Conservation (phyloP, 2,329 filamentous ascomycete species). For the Fusarium multiceps region DNA sequence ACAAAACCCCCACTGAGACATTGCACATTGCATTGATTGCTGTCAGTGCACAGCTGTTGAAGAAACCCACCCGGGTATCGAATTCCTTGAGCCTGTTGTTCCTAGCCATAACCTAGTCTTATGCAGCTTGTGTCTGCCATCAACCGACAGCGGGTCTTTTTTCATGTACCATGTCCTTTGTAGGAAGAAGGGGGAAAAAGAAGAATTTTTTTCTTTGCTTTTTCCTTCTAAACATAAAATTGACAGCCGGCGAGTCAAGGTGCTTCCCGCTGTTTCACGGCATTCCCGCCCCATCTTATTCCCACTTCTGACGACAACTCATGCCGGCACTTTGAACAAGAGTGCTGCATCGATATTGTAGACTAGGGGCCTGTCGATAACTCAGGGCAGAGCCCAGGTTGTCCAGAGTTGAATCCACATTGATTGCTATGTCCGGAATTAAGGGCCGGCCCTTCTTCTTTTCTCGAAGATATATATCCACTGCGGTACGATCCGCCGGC, state of each 20-base stretch:
- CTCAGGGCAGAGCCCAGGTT: background rate
- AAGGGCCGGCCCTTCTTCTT: background rate
- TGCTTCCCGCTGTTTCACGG: constrained; percentile 32
- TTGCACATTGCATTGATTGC: background rate
- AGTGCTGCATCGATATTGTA: constrained; percentile 9
- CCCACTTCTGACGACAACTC: constrained; percentile 36
- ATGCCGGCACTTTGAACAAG: constrained; percentile 34
- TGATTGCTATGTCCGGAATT: background rate
- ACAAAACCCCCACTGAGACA: background rate
- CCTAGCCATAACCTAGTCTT: background rate
- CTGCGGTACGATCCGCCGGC: background rate
- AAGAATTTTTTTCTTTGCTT: constrained; percentile 20
- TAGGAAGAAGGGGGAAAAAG: background rate
- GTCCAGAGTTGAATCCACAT: background rate
- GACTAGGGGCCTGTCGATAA: background rate
- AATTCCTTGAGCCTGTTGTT: background rate
- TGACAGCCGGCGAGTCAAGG: constrained; percentile 4
- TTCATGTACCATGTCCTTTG: background rate
- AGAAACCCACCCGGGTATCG: constrained; percentile 13
- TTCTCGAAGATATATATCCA: background rate
- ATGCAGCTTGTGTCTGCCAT: constrained; percentile 5
- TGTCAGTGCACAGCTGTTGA: constrained; percentile 2
- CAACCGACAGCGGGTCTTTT: constrained; percentile 12
- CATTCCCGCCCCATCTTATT: constrained; percentile 40
- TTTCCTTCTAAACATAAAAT: constrained; percentile 7